Conservation (phyloP, 208 protist species). For the Naegleria fowleri region DNA sequence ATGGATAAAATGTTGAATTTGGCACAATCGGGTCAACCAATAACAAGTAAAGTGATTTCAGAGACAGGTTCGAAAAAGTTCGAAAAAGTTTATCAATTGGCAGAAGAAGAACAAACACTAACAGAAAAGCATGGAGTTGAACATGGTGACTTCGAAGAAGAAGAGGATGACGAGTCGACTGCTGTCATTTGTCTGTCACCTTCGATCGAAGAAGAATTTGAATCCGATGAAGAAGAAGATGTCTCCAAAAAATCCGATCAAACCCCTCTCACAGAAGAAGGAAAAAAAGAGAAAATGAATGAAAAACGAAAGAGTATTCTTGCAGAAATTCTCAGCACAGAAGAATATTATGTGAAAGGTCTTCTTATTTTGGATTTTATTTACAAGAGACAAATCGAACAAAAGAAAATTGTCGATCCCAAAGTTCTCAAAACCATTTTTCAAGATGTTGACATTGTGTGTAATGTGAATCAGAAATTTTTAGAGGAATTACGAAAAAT, state of each 20-base stretch:
- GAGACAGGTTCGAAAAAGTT: neutral
- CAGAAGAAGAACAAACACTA: neutral
- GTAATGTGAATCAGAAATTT: neutral
- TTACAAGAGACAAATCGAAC: neutral
- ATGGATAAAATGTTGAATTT: neutral
- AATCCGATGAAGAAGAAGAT: neutral
- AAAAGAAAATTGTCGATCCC: neutral
- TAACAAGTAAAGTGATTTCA: neutral
- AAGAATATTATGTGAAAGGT: slow-evolving; percentile 7
- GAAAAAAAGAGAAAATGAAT: neutral
- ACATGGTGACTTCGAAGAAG: too few species aligned
- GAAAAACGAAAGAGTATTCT: neutral
- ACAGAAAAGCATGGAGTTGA: neutral
- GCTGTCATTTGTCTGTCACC: neutral
- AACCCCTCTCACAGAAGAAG: neutral
- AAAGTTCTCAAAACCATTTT: neutral
- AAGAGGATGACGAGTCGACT: neutral
- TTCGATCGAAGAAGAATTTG: neutral
- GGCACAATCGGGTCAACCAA: neutral
- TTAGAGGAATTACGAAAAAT: neutral
- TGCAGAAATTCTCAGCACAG: neutral
- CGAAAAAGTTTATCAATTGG: neutral
- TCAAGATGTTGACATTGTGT: neutral
- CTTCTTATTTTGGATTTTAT: neutral
- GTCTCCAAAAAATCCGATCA: neutral